Conservation (phyloP, 2,329 filamentous ascomycete species). For the Diaporthe vexans region DNA sequence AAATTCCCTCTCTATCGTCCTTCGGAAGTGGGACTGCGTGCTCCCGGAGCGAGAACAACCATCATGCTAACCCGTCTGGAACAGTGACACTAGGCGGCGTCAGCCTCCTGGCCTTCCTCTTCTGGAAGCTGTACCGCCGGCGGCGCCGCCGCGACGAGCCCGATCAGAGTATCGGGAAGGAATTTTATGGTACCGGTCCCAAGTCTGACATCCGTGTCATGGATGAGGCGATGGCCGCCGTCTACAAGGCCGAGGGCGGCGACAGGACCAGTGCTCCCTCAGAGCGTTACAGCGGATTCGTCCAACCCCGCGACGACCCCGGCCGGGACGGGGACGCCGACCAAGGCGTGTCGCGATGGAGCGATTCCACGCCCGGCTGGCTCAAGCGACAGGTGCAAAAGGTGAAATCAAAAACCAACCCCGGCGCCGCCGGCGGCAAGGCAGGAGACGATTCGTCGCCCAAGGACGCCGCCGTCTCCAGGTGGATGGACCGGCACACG, state of each 20-base stretch:
- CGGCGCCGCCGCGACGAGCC: slow-evolving; percentile 17
- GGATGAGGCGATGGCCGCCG: slow-evolving; percentile 22
- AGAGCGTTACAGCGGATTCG: not conserved
- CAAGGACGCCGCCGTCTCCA: slow-evolving; percentile 20
- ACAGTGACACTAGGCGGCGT: slow-evolving; percentile 15
- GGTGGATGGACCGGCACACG: slow-evolving; percentile 33
- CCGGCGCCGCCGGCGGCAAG: not conserved
- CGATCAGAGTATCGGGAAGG: not conserved
- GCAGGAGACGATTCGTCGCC: slow-evolving; percentile 1
- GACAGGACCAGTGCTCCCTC: not conserved
- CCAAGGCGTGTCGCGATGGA: slow-evolving; percentile 15
- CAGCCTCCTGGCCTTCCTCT: slow-evolving; percentile 18
- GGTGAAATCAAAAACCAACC: not conserved
- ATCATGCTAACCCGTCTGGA: slow-evolving; percentile 11
- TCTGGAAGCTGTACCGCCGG: slow-evolving; percentile 24
- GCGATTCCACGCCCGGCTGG: slow-evolving; percentile 24
- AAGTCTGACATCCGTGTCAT: slow-evolving; percentile 25
- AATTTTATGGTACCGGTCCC: not conserved
- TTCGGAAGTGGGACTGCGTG: not conserved
- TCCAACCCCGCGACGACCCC: not conserved
- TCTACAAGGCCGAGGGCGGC: slow-evolving; percentile 15
- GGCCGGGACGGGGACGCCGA: not conserved
- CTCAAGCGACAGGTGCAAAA: slow-evolving; percentile 25
- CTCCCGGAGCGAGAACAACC: not conserved
- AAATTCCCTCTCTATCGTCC: not conserved